phyloP scores from a whole-genome alignment of 202 grass and related monocot species.

The Panicum hallii region DNA sequence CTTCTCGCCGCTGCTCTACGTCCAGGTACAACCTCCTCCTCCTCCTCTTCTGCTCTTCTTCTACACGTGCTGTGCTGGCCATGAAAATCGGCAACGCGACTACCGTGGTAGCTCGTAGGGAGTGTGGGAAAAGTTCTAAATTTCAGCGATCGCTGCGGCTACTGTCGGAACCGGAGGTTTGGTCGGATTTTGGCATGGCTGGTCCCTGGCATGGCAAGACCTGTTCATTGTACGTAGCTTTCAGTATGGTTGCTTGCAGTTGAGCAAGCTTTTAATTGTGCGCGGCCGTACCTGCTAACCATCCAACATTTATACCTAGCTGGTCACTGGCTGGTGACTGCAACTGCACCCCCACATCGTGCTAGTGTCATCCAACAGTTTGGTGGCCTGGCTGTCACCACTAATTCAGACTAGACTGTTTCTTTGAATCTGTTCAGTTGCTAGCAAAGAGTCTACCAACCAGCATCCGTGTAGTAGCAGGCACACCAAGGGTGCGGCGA shows the following conservation, averaged over 20 bases:
- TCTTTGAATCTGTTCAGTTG: background rate
- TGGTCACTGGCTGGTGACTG: background rate
- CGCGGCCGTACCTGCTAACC: background rate
- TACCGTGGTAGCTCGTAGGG: background rate
- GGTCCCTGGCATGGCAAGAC: background rate
- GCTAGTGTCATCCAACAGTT: background rate
- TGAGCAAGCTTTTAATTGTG: background rate
- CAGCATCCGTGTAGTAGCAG: too few relatives aligned
- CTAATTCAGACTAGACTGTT: background rate
- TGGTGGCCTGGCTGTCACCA: background rate
- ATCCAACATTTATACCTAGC: constrained; percentile 34
- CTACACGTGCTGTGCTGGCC: background rate
- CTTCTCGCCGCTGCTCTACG: constrained; percentile 81
- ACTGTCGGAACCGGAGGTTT: background rate
- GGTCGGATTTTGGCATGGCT: background rate
- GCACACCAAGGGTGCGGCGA: too few relatives aligned
- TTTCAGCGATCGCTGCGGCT: background rate
- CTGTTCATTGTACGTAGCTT: background rate
- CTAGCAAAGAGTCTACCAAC: background rate
- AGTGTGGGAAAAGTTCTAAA: background rate
- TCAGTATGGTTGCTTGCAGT: constrained; percentile 31
- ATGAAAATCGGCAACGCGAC: background rate
- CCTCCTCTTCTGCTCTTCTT: background rate
- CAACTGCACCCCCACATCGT: background rate
- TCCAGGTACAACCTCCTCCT: constrained; percentile 63